phyloP scores from a whole-genome alignment of 73 alveolate species.

The Uronychia setigera region DNA sequence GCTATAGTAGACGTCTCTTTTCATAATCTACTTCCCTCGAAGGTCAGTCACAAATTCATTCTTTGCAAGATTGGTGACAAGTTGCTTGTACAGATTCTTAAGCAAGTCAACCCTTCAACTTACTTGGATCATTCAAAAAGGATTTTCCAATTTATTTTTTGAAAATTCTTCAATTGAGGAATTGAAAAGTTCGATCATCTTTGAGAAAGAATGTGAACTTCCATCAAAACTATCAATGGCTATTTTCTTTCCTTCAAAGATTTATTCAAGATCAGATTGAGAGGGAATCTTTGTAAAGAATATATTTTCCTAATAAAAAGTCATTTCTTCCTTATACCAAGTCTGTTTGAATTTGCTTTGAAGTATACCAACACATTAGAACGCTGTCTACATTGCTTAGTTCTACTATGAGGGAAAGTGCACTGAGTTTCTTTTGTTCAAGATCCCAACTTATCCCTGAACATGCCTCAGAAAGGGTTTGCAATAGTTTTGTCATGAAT shows the following conservation, averaged over 20 bases:
- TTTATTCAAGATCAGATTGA: neutral
- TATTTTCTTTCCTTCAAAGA: too few relatives aligned
- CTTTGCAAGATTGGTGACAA: neutral
- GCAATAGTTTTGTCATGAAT: neutral
- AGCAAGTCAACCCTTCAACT: too few relatives aligned
- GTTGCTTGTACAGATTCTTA: neutral
- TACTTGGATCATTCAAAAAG: neutral
- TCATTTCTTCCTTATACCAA: too few relatives aligned
- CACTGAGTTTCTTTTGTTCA: neutral
- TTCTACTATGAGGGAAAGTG: neutral
- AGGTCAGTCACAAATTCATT: neutral
- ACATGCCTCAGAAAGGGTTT: neutral
- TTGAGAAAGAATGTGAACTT: too few relatives aligned
- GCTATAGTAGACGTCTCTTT: neutral
- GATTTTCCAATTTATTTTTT: neutral
- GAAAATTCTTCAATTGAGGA: neutral
- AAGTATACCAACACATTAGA: neutral
- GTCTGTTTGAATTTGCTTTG: neutral
- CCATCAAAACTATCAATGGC: too few relatives aligned
- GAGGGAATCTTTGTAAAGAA: neutral
- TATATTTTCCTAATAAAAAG: neutral
- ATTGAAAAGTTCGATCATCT: neutral
- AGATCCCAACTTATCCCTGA: neutral
- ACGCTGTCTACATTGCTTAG: neutral
- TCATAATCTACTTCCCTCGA: neutral